Base-by-base conservation (phyloP, 1,139 yeast genomes). In the Tardiomyces depauwii region DNA sequence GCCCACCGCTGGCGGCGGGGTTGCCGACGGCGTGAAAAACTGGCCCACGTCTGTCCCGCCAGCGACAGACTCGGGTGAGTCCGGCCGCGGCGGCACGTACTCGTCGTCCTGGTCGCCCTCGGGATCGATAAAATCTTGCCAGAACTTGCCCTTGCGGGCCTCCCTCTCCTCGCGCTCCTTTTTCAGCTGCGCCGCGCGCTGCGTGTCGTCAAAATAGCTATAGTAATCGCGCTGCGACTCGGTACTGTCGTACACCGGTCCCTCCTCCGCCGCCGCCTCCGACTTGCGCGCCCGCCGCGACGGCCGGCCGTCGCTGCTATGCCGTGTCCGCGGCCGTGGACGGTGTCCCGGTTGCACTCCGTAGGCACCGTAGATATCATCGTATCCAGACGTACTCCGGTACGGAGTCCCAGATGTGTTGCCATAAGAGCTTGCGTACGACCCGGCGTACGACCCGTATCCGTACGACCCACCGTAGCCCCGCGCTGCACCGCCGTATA, bases 41-140 rank as follows among this genome's bases (percentile, higher is more conserved):
- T 30, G 19, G 44, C 32, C 23, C n/a, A 13, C 18, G 33, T 32
- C 13, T n/a, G n/a, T n/a, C 21, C 18, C 23, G 39, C 30, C 21
- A 23, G 42, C 28, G 25, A 18, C 39, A 18, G 11, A 42, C 36
- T 7, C 38, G 19, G 21, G 41, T 19, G 14, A 19, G 9, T 7
- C 30, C 14, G 14, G 47, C n/a, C 27, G 19, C 44, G 23, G 25
- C 42, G 23, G 47, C 41, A 19, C 43, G 40, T 45, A 47, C 32
- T 53, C 55, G 41, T 51, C 48, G 10, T 43, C 53, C 41, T 55
- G 58, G 43, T 55, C 58, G 32, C 48, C 51, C 1, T 48, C 48
- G 11, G 49, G 40, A 42, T 54, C 54, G 40, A 55, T 54, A 42
- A 46, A 54, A 36, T 48, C 47, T 25, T 47, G 49, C 59, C 59